Evolutionary conservation across 2,329 filamentous ascomycete genomes (phyloP).

Genomic region (Curvularia lunata): DNA sequence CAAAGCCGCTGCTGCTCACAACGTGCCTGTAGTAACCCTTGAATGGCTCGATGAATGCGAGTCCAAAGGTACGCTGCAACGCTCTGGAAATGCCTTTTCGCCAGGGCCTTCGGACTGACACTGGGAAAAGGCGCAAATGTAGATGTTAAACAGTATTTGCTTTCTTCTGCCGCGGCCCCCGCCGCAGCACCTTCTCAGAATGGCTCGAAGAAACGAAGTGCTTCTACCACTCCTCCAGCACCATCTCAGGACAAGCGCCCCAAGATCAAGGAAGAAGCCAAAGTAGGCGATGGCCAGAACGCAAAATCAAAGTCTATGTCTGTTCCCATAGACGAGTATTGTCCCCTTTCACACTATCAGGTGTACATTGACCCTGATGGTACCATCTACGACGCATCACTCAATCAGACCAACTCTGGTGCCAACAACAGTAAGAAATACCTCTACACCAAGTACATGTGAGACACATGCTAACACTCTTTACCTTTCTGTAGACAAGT

Average conservation of each 20-base stretch:
- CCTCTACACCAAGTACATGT: neutral
- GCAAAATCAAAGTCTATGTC: constrained; percentile 51
- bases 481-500: constrained; percentile 64
- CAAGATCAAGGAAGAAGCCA: constrained; percentile 39
- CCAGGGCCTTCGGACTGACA: constrained; percentile 3
- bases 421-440: constrained; percentile 65
- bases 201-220: constrained; percentile 42
- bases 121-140: constrained; percentile 37
- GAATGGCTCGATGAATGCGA: constrained; percentile 69
- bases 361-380: constrained; percentile 72
- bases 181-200: constrained; percentile 22
- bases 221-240: constrained; percentile 25
- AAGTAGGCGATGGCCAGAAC: constrained; percentile 55
- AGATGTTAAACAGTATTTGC: constrained; percentile 48
- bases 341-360: constrained; percentile 38
- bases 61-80: constrained; percentile 40
- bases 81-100: neutral
- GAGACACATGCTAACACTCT: neutral
- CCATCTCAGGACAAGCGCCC: constrained; percentile 31
- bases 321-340: constrained; percentile 58
- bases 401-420: constrained; percentile 77
- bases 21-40: constrained; percentile 63
- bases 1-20: constrained; percentile 55
- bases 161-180: constrained; percentile 25
- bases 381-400: constrained; percentile 76